Base-by-base conservation (phyloP, 768 basidiomycete genomes). In the Dendrothele bispora region DNA sequence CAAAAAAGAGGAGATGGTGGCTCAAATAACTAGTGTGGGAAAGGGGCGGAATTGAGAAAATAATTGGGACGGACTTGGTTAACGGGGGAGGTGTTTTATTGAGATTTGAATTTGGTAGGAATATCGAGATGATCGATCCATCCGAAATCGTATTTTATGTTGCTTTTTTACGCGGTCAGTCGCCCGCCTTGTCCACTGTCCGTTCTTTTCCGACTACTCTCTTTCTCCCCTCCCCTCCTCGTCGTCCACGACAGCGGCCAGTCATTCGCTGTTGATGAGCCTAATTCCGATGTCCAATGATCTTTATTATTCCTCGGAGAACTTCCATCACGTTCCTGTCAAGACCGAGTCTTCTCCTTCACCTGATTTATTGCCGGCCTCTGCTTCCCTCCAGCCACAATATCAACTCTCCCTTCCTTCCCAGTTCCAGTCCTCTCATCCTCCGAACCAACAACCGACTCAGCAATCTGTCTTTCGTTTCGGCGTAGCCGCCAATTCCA, bases 261-360 rank as follows among this genome's bases (percentile, higher is more conserved):
- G 30, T 10, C 30, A 10, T 32, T 32, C n/a, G 10, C 10, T 32
- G 10, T 32, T n/a, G 30, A 32, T 32, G 30, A 10, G 10, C 30
- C n/a, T n/a, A n/a, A n/a, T 32, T 10, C 10, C 10, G 10, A 32
- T 32, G 10, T 10, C 30, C n/a, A n/a, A 32, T 32, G 30, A 32
- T 32, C 10, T 32, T 10, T 32, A 32, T 32, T 32, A 32, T 32
- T 32, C n/a, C 10, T 43, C 41, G 20, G 22, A 28, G 11, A 21
- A 35, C 6, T 29, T 46, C 4, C 56, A 56, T 45, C 57, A 61
- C 28, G 49, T 55, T 53, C 61, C 61, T 53, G 67, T 74, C 46
- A 76, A 76, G 64, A 67, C 70, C 44, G 72, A 74, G 56, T 66
- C 63, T 45, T 66, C 65, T 55, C 61, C 70, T 60, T 75, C 73